These are phyloP conservation scores for Metschnikowia bowlesiae DNA, from an alignment of 805 yeast species.

Conservation along the genomic window DNA sequence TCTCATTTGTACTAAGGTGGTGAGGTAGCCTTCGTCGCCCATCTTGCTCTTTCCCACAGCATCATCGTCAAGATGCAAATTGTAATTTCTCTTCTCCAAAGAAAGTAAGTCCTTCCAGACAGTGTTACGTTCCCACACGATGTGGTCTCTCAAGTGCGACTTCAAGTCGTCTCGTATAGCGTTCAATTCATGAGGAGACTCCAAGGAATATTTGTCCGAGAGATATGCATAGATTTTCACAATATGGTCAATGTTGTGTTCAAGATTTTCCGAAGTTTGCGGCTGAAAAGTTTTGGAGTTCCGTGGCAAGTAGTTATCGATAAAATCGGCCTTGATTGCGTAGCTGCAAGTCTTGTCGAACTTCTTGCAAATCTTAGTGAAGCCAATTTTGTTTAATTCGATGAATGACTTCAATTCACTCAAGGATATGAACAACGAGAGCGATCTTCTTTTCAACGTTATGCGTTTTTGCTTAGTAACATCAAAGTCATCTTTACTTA, in stretches of 20 bases:
- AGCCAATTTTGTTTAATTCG: constrained; percentile 84
- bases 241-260: constrained; percentile 48
- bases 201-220: constrained; percentile 31
- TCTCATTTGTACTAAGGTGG: constrained; percentile 13
- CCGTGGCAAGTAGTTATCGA: constrained; percentile 40
- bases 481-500: constrained; percentile 27
- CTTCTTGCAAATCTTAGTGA: constrained; percentile 84
- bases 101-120: constrained; percentile 98
- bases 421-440: constrained; percentile 63
- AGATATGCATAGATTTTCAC: constrained; percentile 51
- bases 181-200: constrained; percentile 47
- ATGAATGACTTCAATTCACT: constrained; percentile 80
- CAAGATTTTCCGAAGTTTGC: constrained; percentile 33
- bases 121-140: constrained; percentile 95
- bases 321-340: constrained; percentile 54
- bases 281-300: constrained; percentile 54
- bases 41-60: constrained; percentile 16
- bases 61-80: constrained; percentile 16
- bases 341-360: constrained; percentile 80
- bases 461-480: constrained; percentile 40
- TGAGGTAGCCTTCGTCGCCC: constrained; percentile 17
- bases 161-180: constrained; percentile 43
- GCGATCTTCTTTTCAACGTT: constrained; percentile 62
- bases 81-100: constrained; percentile 30
- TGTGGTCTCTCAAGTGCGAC: constrained; percentile 74